Evolutionary conservation across 192 early-diverging fungal species (phyloP).

Genomic region (Kickxella alabastrina): DNA sequence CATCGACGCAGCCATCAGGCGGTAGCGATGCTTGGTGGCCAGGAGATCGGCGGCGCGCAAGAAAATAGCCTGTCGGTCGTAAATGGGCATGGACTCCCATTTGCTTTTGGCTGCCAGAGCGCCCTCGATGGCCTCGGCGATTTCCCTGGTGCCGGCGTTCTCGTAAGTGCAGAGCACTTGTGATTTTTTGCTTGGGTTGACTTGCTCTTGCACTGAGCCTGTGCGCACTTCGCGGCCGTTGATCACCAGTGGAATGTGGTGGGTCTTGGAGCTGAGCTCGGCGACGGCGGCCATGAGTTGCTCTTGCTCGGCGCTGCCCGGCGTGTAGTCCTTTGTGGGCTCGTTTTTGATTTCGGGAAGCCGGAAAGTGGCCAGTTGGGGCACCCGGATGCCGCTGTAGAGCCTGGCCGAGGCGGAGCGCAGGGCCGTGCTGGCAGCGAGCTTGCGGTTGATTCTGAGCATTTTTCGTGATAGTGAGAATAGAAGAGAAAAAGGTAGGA

Average conservation of each 20-base stretch:
- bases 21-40: constrained; percentile 84
- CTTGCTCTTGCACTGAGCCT: constrained; percentile 66
- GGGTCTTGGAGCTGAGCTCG: constrained; percentile 62
- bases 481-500: background rate
- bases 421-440: constrained; percentile 5
- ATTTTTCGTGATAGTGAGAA: constrained; percentile 1
- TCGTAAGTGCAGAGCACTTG: constrained; percentile 78
- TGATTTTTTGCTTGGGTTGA: constrained; percentile 79
- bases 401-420: constrained; percentile 9
- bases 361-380: constrained; percentile 72
- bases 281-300: constrained; percentile 75
- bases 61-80: constrained; percentile 93
- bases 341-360: constrained; percentile 84
- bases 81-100: constrained; percentile 93
- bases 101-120: constrained; percentile 76
- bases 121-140: constrained; percentile 81
- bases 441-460: constrained; percentile 21
- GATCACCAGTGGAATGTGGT: constrained; percentile 78
- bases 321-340: constrained; percentile 78
- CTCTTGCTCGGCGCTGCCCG: constrained; percentile 67
- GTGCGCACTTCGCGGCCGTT: constrained; percentile 80
- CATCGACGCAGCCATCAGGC: constrained; percentile 93
- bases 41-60: constrained; percentile 96
- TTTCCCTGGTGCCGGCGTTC: constrained; percentile 68
- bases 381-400: constrained; percentile 38